phyloP scores from a whole-genome alignment of 306 rosid species.

The Corylus americana region DNA sequence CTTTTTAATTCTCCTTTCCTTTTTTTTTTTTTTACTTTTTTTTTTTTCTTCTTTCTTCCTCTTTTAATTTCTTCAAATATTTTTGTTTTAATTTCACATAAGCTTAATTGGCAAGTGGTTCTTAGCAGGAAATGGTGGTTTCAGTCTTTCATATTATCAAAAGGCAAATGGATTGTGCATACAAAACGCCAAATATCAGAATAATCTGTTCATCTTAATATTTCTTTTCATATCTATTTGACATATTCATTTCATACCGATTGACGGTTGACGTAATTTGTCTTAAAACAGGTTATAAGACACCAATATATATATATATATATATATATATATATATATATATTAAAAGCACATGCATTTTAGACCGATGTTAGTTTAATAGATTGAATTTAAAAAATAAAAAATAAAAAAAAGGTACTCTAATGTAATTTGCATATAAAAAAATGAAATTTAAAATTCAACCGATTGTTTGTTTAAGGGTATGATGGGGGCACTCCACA shows the following conservation, averaged over 20 bases:
- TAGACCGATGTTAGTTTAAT: too few relatives aligned
- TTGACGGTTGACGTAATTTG: too few relatives aligned
- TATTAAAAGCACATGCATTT: too few relatives aligned
- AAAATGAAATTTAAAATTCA: background rate
- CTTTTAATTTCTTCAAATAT: background rate
- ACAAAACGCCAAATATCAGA: background rate
- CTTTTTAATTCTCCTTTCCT: constrained; percentile 14
- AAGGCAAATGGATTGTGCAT: background rate
- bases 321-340: too few relatives aligned
- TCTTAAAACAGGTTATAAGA: too few relatives aligned
- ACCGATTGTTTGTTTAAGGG: constrained; percentile 8
- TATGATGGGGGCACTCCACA: constrained; percentile 27
- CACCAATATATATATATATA: too few relatives aligned
- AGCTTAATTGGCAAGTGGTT: background rate
- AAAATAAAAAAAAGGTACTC: too few relatives aligned
- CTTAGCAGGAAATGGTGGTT: background rate
- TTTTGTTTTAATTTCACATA: background rate
- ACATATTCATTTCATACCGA: too few relatives aligned
- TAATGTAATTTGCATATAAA: too few relatives aligned
- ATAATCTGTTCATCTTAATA: background rate
- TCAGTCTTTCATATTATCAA: background rate
- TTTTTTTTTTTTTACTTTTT: background rate
- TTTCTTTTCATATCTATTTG: too few relatives aligned
- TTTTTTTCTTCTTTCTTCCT: background rate
- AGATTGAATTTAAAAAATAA: too few relatives aligned